A percentile compares a stretch with the other conserved stretches of the same genome.
phyloP scores from a whole-genome alignment of 2,329 filamentous ascomycete species.

The Harringtonia aguacate region DNA sequence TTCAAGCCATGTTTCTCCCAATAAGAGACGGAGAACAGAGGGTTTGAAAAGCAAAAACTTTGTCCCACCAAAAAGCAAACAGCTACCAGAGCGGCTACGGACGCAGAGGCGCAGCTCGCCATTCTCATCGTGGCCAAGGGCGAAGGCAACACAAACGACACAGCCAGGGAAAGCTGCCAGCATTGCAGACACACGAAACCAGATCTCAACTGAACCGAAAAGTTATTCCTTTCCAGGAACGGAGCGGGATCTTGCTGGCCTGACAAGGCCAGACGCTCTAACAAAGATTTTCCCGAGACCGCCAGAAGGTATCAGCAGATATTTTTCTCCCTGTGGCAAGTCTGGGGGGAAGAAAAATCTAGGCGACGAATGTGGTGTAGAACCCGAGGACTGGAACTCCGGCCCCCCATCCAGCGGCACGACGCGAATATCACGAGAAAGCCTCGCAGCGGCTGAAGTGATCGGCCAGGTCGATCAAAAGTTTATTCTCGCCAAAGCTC shows the following conservation, averaged over 20 bases:
- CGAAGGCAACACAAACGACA: not conserved
- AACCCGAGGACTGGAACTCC: not conserved
- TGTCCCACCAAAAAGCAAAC: not conserved
- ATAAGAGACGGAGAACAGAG: no score
- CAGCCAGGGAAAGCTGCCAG: not conserved
- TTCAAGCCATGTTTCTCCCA: no score
- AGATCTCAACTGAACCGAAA: no score
- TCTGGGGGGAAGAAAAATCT: no score
- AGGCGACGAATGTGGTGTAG: no score
- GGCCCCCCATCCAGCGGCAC: not conserved
- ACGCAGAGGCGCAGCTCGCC: not conserved
- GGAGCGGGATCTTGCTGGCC: no score
- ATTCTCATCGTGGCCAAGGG: conserved; percentile 6
- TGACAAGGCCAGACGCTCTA: no score
- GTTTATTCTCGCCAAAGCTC: conserved; percentile 65
- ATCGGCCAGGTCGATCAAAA: conserved; percentile 82
- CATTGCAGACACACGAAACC: no score
- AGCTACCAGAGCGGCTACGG: not conserved
- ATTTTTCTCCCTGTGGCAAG: no score
- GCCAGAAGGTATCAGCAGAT: no score
- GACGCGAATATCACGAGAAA: conserved; percentile 47
- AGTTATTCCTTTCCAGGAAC: no score
- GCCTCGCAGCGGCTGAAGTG: conserved; percentile 49
- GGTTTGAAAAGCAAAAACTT: no score
- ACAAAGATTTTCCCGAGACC: not conserved